Evolutionary conservation across 176 grass and related monocot genomes (phyloP).

Genomic region (Leersia perrieri): DNA sequence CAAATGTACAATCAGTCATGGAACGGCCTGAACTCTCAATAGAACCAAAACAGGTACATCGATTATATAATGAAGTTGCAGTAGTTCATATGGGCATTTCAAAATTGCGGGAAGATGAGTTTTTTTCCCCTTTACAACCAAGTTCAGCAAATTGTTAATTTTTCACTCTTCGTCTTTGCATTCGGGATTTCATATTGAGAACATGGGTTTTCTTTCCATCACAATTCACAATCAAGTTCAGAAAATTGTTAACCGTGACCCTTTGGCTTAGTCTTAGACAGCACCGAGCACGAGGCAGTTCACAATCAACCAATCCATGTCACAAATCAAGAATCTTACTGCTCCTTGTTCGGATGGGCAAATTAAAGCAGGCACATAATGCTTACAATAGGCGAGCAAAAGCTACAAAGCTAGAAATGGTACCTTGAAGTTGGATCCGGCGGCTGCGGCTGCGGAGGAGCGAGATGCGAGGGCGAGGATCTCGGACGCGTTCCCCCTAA

Average conservation of each 20-base stretch:
- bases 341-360: background rate
- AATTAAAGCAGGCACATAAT: background rate
- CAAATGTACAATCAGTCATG: background rate
- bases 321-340: background rate
- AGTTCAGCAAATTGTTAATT: too few species aligned
- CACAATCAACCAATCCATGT: conserved; percentile 2
- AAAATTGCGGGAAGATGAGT: too few species aligned
- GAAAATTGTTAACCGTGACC: background rate
- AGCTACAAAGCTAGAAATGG: conserved; percentile 2
- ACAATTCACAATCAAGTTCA: background rate
- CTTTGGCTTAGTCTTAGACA: background rate
- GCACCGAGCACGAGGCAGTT: background rate
- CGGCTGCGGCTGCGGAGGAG: background rate
- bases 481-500: conserved; percentile 86
- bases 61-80: too few species aligned
- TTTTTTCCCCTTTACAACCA: too few species aligned
- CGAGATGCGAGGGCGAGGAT: conserved; percentile 65
- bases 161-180: too few species aligned
- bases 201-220: background rate
- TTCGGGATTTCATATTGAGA: background rate
- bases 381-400: background rate
- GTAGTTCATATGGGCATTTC: too few species aligned
- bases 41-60: background rate
- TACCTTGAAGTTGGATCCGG: conserved; percentile 56
- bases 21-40: background rate